Evolutionary conservation across 1,284 basidiomycete species (phyloP).

Genomic region (Ganoderma sp.): DNA sequence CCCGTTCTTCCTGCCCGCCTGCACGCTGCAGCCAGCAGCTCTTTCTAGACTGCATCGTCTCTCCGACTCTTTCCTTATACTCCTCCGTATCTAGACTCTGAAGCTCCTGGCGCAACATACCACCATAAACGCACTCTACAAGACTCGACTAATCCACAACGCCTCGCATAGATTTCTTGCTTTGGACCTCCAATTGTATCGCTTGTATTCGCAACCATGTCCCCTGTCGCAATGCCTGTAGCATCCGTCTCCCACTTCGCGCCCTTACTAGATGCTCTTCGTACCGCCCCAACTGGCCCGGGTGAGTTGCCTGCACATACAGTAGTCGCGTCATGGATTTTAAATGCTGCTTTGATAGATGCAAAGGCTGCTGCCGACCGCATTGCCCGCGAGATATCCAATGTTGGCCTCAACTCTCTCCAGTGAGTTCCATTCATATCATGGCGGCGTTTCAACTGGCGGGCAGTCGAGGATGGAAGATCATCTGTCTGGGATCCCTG

Average conservation of each 20-base stretch:
- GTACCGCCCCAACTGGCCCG: constrained; percentile 73
- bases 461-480: neutral
- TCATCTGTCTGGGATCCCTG: neutral
- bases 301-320: constrained; percentile 48
- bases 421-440: constrained; percentile 51
- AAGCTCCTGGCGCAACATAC: constrained; percentile 11
- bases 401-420: constrained; percentile 65
- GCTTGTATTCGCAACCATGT: constrained; percentile 48
- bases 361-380: constrained; percentile 82
- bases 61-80: constrained; percentile 6
- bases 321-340: neutral
- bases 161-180: constrained; percentile 28
- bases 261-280: constrained; percentile 65
- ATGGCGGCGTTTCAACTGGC: neutral
- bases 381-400: constrained; percentile 72
- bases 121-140: constrained; percentile 27
- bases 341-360: constrained; percentile 50
- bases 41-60: constrained; percentile 17
- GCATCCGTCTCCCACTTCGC: constrained; percentile 52
- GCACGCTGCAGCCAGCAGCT: constrained; percentile 23
- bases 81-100: constrained; percentile 12
- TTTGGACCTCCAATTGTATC: constrained; percentile 30
- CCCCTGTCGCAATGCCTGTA: constrained; percentile 58
- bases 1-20: constrained; percentile 16
- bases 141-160: constrained; percentile 31